Percentiles rank a stretch among this genome's conserved stretches.
These are phyloP conservation scores for Talaromyces adpressus DNA, from an alignment of 495 filamentous ascomycete species.

Conservation along the genomic window DNA sequence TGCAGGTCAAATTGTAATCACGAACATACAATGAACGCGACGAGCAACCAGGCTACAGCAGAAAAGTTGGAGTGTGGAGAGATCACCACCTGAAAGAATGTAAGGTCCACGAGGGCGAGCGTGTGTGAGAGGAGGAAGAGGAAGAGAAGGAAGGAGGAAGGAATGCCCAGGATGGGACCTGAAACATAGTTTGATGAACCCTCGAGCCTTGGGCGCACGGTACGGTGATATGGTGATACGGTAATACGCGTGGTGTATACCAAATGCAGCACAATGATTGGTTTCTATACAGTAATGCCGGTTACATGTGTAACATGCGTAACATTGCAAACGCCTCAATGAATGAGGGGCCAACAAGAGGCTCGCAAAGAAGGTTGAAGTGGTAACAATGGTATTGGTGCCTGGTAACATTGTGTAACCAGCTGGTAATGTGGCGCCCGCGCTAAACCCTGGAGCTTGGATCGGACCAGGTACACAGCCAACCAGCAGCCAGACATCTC, in stretches of 20 bases:
- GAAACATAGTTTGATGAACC: constrained; percentile 4
- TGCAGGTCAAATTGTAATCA: background rate
- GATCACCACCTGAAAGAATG: constrained; percentile 8
- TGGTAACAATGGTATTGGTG: background rate
- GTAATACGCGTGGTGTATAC: background rate
- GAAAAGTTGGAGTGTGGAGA: background rate
- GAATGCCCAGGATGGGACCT: background rate
- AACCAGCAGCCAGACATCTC: background rate
- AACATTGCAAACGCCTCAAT: background rate
- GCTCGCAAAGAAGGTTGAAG: background rate
- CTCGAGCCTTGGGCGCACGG: background rate
- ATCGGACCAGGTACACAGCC: background rate
- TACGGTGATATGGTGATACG: background rate
- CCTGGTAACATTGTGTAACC: background rate
- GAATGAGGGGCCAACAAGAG: no score
- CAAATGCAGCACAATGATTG: background rate
- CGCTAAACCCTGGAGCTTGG: background rate
- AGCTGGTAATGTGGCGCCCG: background rate
- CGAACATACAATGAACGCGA: constrained; percentile 1
- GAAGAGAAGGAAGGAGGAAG: background rate
- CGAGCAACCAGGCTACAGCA: constrained; percentile 8
- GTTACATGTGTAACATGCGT: background rate
- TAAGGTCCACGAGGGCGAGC: constrained; percentile 6
- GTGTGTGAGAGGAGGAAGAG: background rate
- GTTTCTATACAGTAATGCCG: background rate